Evolutionary conservation across 306 rosid genomes (phyloP).

Genomic region (Pueraria montana): DNA sequence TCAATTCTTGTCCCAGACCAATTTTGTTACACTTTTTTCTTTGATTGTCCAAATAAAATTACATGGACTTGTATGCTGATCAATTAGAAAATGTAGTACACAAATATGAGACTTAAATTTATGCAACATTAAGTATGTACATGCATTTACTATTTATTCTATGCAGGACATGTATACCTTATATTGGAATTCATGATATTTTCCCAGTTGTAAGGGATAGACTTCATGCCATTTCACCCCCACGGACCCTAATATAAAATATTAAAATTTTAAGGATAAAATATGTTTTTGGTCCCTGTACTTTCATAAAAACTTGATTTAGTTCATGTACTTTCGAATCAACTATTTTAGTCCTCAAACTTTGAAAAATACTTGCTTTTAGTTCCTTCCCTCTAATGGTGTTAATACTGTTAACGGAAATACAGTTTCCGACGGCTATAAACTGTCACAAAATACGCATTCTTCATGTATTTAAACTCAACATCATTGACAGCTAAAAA

Average conservation of each 20-base stretch:
- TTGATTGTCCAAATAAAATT: slow-evolving; percentile 41
- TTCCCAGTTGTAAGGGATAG: background rate
- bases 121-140: background rate
- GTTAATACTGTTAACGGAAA: too few species aligned
- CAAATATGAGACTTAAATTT: background rate
- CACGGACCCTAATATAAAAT: background rate
- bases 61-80: slow-evolving; percentile 38
- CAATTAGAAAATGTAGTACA: slow-evolving; percentile 34
- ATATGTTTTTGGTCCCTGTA: too few species aligned
- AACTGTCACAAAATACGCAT: too few species aligned
- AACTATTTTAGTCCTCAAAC: too few species aligned
- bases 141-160: slow-evolving; percentile 23
- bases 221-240: slow-evolving; percentile 31
- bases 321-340: too few species aligned
- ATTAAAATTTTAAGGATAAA: slow-evolving; percentile 35
- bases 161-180: background rate
- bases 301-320: too few species aligned
- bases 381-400: too few species aligned
- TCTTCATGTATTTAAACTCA: too few species aligned
- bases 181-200: slow-evolving; percentile 15
- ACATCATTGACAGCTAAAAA: too few species aligned
- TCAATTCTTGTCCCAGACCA: background rate
- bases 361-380: too few species aligned
- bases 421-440: too few species aligned
- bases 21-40: background rate